Evolutionary conservation across 1,284 basidiomycete genomes (phyloP), one percentile per base, ranked within the genome.

Genomic region (Austropuccinia psidii): DNA sequence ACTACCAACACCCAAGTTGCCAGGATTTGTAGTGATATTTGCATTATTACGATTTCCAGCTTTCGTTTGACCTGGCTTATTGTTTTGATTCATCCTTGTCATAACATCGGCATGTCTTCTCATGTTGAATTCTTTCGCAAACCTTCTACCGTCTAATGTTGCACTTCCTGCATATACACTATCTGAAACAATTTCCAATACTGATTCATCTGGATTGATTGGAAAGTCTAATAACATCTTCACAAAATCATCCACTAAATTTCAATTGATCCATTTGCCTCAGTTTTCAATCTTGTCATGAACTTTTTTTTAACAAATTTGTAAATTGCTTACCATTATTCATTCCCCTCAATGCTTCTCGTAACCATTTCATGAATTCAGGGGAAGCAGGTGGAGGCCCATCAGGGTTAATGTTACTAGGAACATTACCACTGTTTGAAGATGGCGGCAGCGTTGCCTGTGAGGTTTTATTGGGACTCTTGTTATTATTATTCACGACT

Each of bases 331-430:
- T 91, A 75, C 93, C 89, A 24, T 76, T 78, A 29, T 90, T 90
- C 65, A 97, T 83, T 7, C 93, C 95, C 78, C 90, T 91, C 70
- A 99, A 82, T 2, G 92, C 88, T 75, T 92, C 90, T 77, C 87
- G 88, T 77, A 93, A 84, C 93, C 96, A 98, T 78, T 88, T 88
- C 78, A 98, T 83, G 82, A 98, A 98, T 73, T 98, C 95, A 66
- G 84, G 79, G 1, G 90, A 91, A 31, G 68, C 68, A 31, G 68
- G 68, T 35, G 68, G 68, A 24, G 68, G 68, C 1, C 68, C 58
- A 19, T 72, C 68, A 24, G 24, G 9, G 31, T 9, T 24, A 4
- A 45, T 5, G 21, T 27, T 29, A 29, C 29, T 64, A 8, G 21
- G 17, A 41, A 27, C 37, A 13, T 13, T 47, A 27, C n/a, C 37